These are phyloP conservation scores for Populus simonii DNA, from an alignment of 345 rosid genomes.

Conservation along the genomic window DNA sequence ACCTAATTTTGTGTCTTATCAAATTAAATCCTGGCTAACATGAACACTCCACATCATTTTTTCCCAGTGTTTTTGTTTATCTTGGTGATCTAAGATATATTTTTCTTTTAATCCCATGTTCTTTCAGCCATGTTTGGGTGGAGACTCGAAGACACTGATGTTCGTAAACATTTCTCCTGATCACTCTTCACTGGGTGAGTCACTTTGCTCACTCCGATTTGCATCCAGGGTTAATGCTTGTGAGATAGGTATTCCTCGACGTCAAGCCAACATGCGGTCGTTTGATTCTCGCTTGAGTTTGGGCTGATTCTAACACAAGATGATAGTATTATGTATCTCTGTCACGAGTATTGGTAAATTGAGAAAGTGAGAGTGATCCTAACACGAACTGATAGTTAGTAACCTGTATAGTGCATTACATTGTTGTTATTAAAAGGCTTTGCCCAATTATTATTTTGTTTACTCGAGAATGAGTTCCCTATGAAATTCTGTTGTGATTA, in stretches of 20 bases:
- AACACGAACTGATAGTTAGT: slow-evolving; percentile 43
- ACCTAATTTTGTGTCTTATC: not conserved
- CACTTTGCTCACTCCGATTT: slow-evolving; percentile 34
- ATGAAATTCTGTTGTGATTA: not conserved
- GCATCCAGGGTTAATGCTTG: slow-evolving; percentile 36
- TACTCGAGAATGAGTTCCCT: slow-evolving; percentile 2
- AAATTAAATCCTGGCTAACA: not conserved
- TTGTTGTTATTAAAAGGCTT: not conserved
- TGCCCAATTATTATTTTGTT: not conserved
- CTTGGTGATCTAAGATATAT: not conserved
- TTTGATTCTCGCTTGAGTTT: slow-evolving; percentile 33
- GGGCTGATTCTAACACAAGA: slow-evolving; percentile 13
- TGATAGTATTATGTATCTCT: slow-evolving; percentile 24
- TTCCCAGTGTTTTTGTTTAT: not conserved
- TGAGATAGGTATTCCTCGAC: slow-evolving; percentile 34
- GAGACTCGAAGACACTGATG: slow-evolving; percentile 39
- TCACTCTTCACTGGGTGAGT: slow-evolving; percentile 24
- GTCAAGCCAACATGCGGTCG: slow-evolving; percentile 25
- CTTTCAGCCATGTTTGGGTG: slow-evolving; percentile 34
- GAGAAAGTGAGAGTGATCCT: slow-evolving; percentile 33
- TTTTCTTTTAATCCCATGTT: not conserved
- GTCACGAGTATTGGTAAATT: slow-evolving; percentile 7
- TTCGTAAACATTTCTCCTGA: slow-evolving; percentile 31
- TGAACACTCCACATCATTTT: not conserved
- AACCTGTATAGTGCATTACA: slow-evolving; percentile 22